Evolutionary conservation across 148 eudicot species (phyloP).

Genomic region (Rhododendron vialii): DNA sequence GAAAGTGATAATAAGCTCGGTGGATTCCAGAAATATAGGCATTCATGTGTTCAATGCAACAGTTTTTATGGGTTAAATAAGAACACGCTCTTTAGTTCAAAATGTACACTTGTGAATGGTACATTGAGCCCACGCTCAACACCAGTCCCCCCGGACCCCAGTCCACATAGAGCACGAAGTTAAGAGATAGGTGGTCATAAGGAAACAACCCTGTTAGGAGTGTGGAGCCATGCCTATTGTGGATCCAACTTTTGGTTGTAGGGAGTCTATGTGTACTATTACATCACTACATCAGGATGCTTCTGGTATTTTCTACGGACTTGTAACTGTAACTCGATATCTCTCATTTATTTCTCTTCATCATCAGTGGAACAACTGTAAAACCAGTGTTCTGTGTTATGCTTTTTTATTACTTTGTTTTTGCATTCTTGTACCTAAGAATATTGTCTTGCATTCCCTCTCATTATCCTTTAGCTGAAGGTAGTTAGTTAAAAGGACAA

Average conservation of each 20-base stretch:
- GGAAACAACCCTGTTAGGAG: not conserved
- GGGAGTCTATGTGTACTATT: not conserved
- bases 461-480: not conserved
- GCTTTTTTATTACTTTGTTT: not conserved
- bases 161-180: not conserved
- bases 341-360: not conserved
- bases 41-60: not conserved
- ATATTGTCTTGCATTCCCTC: not conserved
- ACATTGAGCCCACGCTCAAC: not conserved
- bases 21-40: not conserved
- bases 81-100: not conserved
- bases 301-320: not conserved
- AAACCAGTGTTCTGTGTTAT: not conserved
- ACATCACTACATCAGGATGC: not conserved
- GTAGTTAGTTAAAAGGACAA: not conserved
- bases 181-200: not conserved
- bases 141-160: not conserved
- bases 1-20: not conserved
- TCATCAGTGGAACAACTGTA: not conserved
- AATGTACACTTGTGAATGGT: not conserved
- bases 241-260: not conserved
- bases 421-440: not conserved
- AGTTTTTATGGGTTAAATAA: not conserved
- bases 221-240: not conserved
- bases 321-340: not conserved